Conservation (phyloP, 805 yeast species). For the Ogataea paradorogensis region DNA sequence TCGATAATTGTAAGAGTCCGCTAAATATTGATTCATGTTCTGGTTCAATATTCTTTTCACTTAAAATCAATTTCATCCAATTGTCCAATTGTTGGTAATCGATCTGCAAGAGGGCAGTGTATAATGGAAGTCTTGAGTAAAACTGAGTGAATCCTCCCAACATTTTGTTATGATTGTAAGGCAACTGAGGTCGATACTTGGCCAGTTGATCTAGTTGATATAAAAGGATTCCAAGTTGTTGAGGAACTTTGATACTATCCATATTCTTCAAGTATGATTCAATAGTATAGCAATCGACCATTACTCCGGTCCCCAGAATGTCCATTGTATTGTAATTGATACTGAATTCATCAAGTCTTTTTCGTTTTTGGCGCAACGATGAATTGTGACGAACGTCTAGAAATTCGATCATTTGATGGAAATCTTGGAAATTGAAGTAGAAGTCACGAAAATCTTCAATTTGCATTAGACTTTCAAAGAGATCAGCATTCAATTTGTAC, state of each 20-base stretch:
- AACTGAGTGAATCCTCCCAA: conserved; percentile 9
- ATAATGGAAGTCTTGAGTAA: conserved; percentile 13
- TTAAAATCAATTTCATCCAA: conserved; percentile 15
- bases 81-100: conserved; percentile 11
- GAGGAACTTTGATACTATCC: conserved; percentile 10
- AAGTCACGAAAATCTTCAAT: conserved; percentile 8
- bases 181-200: neutral
- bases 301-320: conserved; percentile 7
- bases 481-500: conserved; percentile 4
- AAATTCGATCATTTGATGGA: conserved; percentile 12
- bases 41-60: conserved; percentile 3
- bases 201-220: conserved; percentile 13
- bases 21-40: conserved; percentile 13
- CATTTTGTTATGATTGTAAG: conserved; percentile 2
- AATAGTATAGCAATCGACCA: conserved; percentile 15
- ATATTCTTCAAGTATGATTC: conserved; percentile 11
- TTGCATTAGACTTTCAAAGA: conserved; percentile 1
- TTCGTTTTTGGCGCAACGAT: conserved; percentile 8
- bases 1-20: conserved; percentile 15
- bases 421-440: conserved; percentile 7
- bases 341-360: conserved; percentile 11
- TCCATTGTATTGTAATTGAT: conserved; percentile 12
- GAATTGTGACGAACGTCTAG: conserved; percentile 6
- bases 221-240: conserved; percentile 20
- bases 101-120: conserved; percentile 13